phyloP scores from a whole-genome alignment of 768 basidiomycete species.

The Chalciporus piperatus region DNA sequence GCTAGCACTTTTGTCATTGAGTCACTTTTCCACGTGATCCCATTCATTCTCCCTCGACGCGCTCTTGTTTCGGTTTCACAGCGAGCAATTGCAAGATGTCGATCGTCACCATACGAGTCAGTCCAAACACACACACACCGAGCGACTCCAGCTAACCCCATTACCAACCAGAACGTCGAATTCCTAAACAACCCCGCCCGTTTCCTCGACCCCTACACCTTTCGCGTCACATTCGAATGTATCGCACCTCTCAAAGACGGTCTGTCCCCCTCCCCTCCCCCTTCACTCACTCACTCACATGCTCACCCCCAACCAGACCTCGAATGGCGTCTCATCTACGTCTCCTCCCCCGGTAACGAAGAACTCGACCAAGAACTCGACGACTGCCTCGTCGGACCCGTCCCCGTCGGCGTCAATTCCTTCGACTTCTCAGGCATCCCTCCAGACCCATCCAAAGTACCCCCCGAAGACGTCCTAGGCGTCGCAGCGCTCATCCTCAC shows the following conservation, averaged over 20 bases:
- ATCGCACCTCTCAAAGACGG: constrained; percentile 89
- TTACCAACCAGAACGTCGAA: constrained; percentile 66
- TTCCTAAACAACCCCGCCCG: constrained; percentile 92
- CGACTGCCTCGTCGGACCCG: constrained; percentile 95
- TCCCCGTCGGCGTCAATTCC: constrained; percentile 94
- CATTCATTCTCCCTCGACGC: too few relatives aligned
- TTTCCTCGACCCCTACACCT: constrained; percentile 88
- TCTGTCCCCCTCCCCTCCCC: constrained; percentile 28
- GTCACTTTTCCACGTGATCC: neutral
- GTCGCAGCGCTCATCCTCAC: constrained; percentile 97
- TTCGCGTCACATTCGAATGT: constrained; percentile 96
- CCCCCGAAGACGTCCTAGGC: constrained; percentile 86
- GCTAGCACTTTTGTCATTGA: neutral
- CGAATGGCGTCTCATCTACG: constrained; percentile 97
- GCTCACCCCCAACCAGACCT: constrained; percentile 56
- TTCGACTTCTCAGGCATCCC: constrained; percentile 93
- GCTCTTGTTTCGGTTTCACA: neutral
- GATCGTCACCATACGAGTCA: constrained; percentile 65
- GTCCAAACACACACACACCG: constrained; percentile 14
- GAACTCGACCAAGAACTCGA: constrained; percentile 96
- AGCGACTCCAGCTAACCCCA: neutral
- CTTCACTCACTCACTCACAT: neutral
- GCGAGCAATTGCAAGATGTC: constrained; percentile 49
- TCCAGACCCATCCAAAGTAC: constrained; percentile 82
- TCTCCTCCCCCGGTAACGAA: constrained; percentile 89